These are phyloP conservation scores for Apiotrichum montevideense DNA, from an alignment of 1,284 basidiomycete genomes.

Conservation along the genomic window DNA sequence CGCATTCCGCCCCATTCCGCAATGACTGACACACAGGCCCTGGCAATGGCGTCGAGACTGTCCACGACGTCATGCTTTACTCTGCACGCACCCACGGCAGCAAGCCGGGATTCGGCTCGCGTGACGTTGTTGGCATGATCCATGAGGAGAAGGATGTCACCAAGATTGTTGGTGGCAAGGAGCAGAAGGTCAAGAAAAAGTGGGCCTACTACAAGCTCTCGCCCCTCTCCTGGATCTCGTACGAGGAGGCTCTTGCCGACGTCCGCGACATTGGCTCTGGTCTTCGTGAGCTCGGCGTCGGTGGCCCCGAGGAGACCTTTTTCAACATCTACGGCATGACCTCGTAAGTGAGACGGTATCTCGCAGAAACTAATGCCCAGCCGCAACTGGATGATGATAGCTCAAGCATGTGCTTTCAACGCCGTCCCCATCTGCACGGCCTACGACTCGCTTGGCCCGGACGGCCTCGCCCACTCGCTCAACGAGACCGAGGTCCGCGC, in stretches of 20 bases:
- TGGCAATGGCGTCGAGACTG: conserved; percentile 70
- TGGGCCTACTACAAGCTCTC: conserved; percentile 95
- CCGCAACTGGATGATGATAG: conserved; percentile 80
- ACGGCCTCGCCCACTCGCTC: conserved; percentile 82
- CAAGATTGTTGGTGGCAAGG: conserved; percentile 74
- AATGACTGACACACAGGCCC: conserved; percentile 50
- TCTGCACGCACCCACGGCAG: conserved; percentile 67
- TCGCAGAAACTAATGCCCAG: conserved; percentile 13
- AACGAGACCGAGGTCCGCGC: conserved; percentile 70
- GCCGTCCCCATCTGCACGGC: conserved; percentile 84
- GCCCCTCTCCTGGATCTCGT: conserved; percentile 75
- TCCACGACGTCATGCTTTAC: conserved; percentile 71
- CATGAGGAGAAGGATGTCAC: conserved; percentile 87
- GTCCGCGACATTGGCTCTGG: conserved; percentile 64
- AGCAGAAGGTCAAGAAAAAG: conserved; percentile 78
- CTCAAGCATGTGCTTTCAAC: conserved; percentile 71
- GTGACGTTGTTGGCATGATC: conserved; percentile 66
- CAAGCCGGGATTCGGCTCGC: conserved; percentile 69
- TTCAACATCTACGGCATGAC: conserved; percentile 92
- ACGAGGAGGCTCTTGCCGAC: conserved; percentile 61
- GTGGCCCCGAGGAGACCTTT: conserved; percentile 53
- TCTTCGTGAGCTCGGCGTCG: conserved; percentile 66
- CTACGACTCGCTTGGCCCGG: conserved; percentile 91
- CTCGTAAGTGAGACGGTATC: conserved; percentile 53
- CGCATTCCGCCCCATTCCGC: too few species aligned